Evolutionary conservation across 2,329 filamentous ascomycete species (phyloP).

Genomic region (Monilinia aucupariae): DNA sequence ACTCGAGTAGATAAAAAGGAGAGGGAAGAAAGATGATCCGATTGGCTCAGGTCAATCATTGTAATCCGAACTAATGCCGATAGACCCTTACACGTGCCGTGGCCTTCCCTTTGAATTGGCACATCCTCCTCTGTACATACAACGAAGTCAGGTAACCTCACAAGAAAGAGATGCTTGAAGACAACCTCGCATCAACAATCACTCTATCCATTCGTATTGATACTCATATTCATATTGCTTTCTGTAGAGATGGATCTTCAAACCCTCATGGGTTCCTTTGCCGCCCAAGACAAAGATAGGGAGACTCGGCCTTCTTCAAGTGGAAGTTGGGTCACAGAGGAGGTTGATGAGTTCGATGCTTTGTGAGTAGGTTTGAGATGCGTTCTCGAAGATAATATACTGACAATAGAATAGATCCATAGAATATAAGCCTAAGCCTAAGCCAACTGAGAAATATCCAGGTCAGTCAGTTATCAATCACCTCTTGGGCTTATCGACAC

Average conservation of each 20-base stretch:
- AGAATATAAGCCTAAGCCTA: slow-evolving; percentile 19
- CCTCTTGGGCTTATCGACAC: neutral
- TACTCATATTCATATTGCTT: neutral
- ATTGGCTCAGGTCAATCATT: neutral
- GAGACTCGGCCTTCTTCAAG: slow-evolving; percentile 1
- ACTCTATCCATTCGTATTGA: neutral
- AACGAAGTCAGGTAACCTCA: no score
- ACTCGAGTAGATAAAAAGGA: neutral
- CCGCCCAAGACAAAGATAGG: neutral
- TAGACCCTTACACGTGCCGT: neutral
- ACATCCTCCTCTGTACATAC: no score
- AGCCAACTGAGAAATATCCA: slow-evolving; percentile 26
- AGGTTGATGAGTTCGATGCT: slow-evolving; percentile 24
- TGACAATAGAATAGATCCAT: slow-evolving; percentile 5
- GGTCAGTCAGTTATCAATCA: slow-evolving; percentile 18
- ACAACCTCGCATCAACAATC: neutral
- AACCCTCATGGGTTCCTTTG: neutral
- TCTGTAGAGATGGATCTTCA: neutral
- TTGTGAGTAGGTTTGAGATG: slow-evolving; percentile 15
- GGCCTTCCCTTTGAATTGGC: neutral
- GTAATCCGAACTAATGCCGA: slow-evolving; percentile 1
- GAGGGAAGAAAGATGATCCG: no score
- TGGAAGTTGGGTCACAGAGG: slow-evolving; percentile 10
- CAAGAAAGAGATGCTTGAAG: neutral
- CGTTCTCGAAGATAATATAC: neutral